These are phyloP conservation scores for Actinomortierella ambigua DNA, from an alignment of 371 early-diverging fungal genomes.

Conservation along the genomic window DNA sequence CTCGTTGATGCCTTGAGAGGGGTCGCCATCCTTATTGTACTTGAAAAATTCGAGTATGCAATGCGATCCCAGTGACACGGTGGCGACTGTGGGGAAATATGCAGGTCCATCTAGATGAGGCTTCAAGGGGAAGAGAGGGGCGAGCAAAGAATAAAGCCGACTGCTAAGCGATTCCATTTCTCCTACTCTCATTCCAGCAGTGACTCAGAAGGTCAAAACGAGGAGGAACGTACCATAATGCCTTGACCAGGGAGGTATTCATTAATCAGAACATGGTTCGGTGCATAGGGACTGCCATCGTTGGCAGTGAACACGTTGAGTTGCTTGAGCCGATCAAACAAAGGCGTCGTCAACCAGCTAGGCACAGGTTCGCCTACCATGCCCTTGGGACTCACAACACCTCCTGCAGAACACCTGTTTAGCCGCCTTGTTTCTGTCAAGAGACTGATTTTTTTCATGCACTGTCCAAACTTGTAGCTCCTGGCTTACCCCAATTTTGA, in stretches of 20 bases:
- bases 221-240: constrained; percentile 50
- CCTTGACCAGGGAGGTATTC: constrained; percentile 65
- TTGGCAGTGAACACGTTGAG: constrained; percentile 36
- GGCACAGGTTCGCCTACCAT: constrained; percentile 53
- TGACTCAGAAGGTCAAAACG: not conserved
- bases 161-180: not conserved
- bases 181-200: not conserved
- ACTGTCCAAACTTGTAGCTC: not conserved
- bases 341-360: constrained; percentile 45
- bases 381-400: constrained; percentile 37
- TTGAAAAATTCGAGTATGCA: constrained; percentile 55
- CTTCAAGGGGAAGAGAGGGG: constrained; percentile 7
- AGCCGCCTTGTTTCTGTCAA: not conserved
- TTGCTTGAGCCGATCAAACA: constrained; percentile 30
- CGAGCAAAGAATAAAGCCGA: not conserved
- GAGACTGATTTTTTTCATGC: not conserved
- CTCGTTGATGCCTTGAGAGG: not conserved
- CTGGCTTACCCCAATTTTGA: constrained; percentile 53
- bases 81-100: constrained; percentile 60
- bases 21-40: constrained; percentile 1
- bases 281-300: constrained; percentile 19
- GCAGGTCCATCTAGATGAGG: constrained; percentile 68
- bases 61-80: constrained; percentile 56
- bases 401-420: constrained; percentile 26
- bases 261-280: constrained; percentile 64